Evolutionary conservation across 352 stramenopile genomes (phyloP), one percentile per base, ranked within the genome.

Genomic region (Globisporangium cylindrosporum): DNA sequence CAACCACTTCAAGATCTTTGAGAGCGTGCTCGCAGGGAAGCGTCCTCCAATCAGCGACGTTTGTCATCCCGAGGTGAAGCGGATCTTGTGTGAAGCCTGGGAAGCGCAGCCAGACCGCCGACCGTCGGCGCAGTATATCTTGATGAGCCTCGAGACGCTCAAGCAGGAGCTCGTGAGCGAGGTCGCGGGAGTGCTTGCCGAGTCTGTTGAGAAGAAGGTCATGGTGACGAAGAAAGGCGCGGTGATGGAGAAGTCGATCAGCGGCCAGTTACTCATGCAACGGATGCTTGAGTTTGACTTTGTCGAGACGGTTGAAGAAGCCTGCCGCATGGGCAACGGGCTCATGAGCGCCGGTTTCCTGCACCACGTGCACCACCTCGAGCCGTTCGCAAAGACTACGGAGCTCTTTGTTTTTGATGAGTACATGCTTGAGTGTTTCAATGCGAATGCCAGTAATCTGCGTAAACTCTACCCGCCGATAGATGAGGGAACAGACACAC

Each of bases 1-100:
- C 56, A 91, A 88, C 67, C 81, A 90, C 60, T 75, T 92, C 38
- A 80, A 84, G 60, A 74, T 94, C 32, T 94, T 91, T 68, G 79
- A 92, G 60, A 77, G 67, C 48, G 86, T 94, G 27, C 71, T 94
- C 6, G 72, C 70, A 20, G 84, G 84, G 20, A 70, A 86, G 68
- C 79, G 86, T 15, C 86, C 86, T 12, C 62, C 70, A 4, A 73
- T 93, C 24, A 73, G 72, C 43, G 54, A 72, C 1, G 62, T 68
- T 7, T 38, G 81, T 3, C 76, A 84, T 29, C 69, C 74, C 6
- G 73, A 78, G 59, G 60, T 93, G 5, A 65, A 68, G 36, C 76
- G 77, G n/a, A 69, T 93, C 9, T 58, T 93, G n/a, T 68, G 66
- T 14, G 75, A 83, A 43, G 78, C 73, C 3, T 91, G 81, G 82